A percentile compares a stretch with the other conserved stretches of the same genome.
These are phyloP conservation scores for Paramecium sonneborni DNA, from an alignment of 73 alveolate species.

Conservation along the genomic window DNA sequence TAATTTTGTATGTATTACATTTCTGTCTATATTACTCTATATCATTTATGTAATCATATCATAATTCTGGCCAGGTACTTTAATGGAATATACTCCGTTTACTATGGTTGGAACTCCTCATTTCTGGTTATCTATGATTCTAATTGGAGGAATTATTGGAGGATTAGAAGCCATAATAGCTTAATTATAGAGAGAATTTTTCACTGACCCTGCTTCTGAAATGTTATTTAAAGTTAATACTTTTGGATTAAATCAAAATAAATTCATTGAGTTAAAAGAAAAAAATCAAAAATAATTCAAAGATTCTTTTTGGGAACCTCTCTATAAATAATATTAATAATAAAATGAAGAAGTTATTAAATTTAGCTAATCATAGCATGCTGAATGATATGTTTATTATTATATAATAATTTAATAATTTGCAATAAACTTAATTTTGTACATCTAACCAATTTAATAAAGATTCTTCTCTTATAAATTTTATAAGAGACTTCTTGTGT, in stretches of 20 bases:
- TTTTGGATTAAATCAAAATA: not conserved
- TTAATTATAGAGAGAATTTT: not conserved
- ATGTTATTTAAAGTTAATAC: not conserved
- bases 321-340: not conserved
- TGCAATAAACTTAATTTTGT: too few relatives aligned
- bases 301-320: constrained; percentile 26
- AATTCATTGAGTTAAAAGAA: not conserved
- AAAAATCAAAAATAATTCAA: not conserved
- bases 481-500: too few relatives aligned
- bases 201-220: not conserved
- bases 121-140: constrained; percentile 5
- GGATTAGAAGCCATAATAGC: constrained; percentile 2
- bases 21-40: constrained; percentile 24
- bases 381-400: not conserved
- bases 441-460: too few relatives aligned
- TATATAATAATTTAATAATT: too few relatives aligned
- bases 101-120: constrained; percentile 45
- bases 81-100: constrained; percentile 48
- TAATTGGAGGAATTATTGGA: not conserved
- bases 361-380: not conserved
- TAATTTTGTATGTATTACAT: constrained; percentile 47
- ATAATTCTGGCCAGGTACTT: constrained; percentile 49
- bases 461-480: too few relatives aligned
- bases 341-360: not conserved
- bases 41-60: constrained; percentile 37